phyloP scores from a whole-genome alignment of 2,329 filamentous ascomycete species.

The Blastomyces parvus region DNA sequence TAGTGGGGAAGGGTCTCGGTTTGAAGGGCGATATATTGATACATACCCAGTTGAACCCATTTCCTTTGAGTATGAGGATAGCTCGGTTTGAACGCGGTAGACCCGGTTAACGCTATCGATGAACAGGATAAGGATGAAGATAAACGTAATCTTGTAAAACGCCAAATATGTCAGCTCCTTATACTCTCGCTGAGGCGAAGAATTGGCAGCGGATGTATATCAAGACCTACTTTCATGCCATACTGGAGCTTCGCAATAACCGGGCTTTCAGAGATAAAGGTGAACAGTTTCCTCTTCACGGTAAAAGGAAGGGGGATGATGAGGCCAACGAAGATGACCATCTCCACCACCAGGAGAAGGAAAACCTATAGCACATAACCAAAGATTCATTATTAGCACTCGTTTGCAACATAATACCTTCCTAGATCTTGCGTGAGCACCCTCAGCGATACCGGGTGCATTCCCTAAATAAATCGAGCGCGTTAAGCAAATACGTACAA shows the following conservation, averaged over 20 bases:
- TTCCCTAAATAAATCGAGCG: conserved; percentile 6
- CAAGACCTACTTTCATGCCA: conserved; percentile 63
- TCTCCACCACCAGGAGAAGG: conserved; percentile 41
- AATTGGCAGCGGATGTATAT: not conserved
- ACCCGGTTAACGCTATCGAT: conserved; percentile 94
- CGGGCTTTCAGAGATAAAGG: conserved; percentile 87
- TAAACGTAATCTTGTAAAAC: conserved; percentile 68
- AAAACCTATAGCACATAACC: conserved; percentile 34
- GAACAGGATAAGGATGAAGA: conserved; percentile 97
- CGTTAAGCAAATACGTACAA: conserved; percentile 40
- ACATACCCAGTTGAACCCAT: conserved; percentile 44
- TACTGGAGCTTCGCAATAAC: conserved; percentile 89
- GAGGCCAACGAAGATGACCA: conserved; percentile 41
- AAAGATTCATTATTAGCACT: not conserved
- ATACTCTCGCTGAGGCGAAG: not conserved
- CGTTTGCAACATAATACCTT: not conserved
- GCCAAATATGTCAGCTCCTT: conserved; percentile 12
- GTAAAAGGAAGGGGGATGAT: conserved; percentile 78
- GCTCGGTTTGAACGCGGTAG: conserved; percentile 89
- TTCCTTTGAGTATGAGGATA: conserved; percentile 61
- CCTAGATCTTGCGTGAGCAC: not conserved
- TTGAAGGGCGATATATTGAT: not conserved
- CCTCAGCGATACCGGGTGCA: too few species aligned
- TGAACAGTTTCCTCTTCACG: conserved; percentile 77
- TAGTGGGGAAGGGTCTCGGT: conserved; percentile 13